These are phyloP conservation scores for Bacterosira constricta DNA, from an alignment of 108 stramenopile genomes.

Conservation along the genomic window DNA sequence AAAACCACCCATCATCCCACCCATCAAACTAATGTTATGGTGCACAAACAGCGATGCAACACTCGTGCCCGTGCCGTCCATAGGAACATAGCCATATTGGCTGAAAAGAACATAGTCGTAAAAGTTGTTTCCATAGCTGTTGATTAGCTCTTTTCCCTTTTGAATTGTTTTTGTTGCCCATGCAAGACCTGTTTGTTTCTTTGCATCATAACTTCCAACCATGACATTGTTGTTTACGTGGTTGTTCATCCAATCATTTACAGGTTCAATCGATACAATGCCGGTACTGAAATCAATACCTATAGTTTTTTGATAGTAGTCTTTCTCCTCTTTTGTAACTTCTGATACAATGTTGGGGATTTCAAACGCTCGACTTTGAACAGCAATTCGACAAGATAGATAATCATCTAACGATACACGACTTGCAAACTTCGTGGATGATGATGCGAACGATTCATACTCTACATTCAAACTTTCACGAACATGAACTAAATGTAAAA, in stretches of 20 bases:
- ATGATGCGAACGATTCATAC: slow-evolving; percentile 14
- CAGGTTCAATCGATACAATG: slow-evolving; percentile 4
- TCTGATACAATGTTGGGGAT: slow-evolving; percentile 4
- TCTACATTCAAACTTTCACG: slow-evolving; percentile 15
- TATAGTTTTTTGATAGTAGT: not conserved
- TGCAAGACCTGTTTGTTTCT: not conserved
- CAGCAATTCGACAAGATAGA: slow-evolving; percentile 12
- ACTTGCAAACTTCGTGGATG: slow-evolving; percentile 10
- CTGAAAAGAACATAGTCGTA: slow-evolving; percentile 11
- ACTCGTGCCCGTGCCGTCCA: slow-evolving; percentile 5
- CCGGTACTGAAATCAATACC: slow-evolving; percentile 14
- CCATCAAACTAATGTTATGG: slow-evolving; percentile 4
- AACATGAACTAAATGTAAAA: not conserved
- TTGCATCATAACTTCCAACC: slow-evolving; percentile 11
- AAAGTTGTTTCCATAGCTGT: not conserved
- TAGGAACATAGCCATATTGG: slow-evolving; percentile 11
- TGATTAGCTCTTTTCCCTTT: slow-evolving; percentile 16
- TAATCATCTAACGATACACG: slow-evolving; percentile 9
- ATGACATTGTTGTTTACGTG: slow-evolving; percentile 18
- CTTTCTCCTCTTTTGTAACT: not conserved
- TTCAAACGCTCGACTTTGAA: slow-evolving; percentile 19
- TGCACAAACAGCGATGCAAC: not conserved
- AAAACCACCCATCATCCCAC: not conserved
- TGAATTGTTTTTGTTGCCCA: slow-evolving; percentile 14
- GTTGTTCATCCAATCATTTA: slow-evolving; percentile 19